phyloP scores from a whole-genome alignment of 768 basidiomycete species.

The Leucosporidium yakuticum region DNA sequence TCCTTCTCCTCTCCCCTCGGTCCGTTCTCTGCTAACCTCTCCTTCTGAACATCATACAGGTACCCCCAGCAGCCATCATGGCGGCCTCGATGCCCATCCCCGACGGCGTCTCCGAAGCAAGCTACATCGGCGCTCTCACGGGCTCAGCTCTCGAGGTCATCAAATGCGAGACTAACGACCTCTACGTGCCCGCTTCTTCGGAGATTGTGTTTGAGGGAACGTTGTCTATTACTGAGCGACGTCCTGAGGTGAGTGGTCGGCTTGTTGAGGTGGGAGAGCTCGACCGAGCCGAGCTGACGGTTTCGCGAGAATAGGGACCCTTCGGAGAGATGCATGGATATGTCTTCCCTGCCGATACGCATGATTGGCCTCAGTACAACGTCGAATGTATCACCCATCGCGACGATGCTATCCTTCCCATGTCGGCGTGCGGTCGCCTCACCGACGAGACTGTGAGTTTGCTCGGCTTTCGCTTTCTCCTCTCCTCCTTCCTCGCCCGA shows the following conservation, averaged over 20 bases:
- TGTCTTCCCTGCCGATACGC: slow-evolving; percentile 4
- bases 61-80: slow-evolving; percentile 3
- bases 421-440: slow-evolving; percentile 6
- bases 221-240: not conserved
- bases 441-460: slow-evolving; percentile 2
- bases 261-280: too few relatives aligned
- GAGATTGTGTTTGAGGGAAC: slow-evolving; percentile 6
- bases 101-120: slow-evolving; percentile 5
- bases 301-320: too few relatives aligned
- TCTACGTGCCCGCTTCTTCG: not conserved
- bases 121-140: slow-evolving; percentile 5
- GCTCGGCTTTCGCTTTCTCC: too few relatives aligned
- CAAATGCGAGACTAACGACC: slow-evolving; percentile 4
- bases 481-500: not conserved
- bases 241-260: too few relatives aligned
- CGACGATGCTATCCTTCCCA: slow-evolving; percentile 8
- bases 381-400: slow-evolving; percentile 5
- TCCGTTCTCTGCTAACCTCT: not conserved
- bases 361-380: not conserved
- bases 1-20: too few relatives aligned
- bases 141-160: not conserved
- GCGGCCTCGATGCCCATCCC: slow-evolving; percentile 6
- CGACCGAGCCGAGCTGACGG: too few relatives aligned
- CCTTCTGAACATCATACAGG: not conserved
- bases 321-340: slow-evolving; percentile 6